These are phyloP conservation scores for Didymella pinodella DNA, from an alignment of 2,329 filamentous ascomycete species.

Conservation along the genomic window DNA sequence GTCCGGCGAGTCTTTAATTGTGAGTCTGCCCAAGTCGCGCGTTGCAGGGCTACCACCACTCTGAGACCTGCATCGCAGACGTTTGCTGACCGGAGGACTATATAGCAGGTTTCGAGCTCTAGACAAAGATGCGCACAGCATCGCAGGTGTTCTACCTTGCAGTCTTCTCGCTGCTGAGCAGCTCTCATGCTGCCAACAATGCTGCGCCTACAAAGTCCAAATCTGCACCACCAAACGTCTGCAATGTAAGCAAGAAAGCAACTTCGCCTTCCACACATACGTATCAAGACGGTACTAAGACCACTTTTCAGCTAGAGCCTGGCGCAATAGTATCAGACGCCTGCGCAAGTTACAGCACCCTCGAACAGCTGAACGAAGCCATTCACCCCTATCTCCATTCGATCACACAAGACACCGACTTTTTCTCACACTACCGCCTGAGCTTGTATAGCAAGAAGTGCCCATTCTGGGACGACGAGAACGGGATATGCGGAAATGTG, in stretches of 20 bases:
- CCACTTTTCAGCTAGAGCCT: constrained; percentile 76
- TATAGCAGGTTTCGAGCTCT: constrained; percentile 22
- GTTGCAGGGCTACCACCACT: constrained; percentile 8
- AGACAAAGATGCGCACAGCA: constrained; percentile 59
- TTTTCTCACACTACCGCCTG: constrained; percentile 96
- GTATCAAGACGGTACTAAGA: constrained; percentile 44
- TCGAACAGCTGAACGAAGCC: constrained; percentile 81
- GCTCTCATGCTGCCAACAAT: constrained; percentile 54
- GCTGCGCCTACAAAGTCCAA: constrained; percentile 50
- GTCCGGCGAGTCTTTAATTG: constrained; percentile 22
- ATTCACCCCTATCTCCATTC: constrained; percentile 80
- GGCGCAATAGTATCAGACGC: constrained; percentile 90
- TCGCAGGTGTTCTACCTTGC: constrained; percentile 68
- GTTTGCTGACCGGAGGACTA: constrained; percentile 46
- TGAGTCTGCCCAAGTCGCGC: constrained; percentile 14
- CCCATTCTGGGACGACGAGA: constrained; percentile 94
- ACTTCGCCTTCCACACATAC: constrained; percentile 28
- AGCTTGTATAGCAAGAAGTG: constrained; percentile 95
- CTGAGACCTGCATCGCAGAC: constrained; percentile 36
- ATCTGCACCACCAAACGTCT: constrained; percentile 57
- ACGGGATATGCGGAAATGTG: constrained; percentile 95
- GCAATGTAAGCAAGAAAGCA: constrained; percentile 60
- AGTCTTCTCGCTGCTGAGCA: constrained; percentile 65
- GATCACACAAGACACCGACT: constrained; percentile 88
- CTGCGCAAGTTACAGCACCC: constrained; percentile 89